Base-by-base conservation (phyloP, 164 flowering plant genomes). In the Berberis thunbergii region DNA sequence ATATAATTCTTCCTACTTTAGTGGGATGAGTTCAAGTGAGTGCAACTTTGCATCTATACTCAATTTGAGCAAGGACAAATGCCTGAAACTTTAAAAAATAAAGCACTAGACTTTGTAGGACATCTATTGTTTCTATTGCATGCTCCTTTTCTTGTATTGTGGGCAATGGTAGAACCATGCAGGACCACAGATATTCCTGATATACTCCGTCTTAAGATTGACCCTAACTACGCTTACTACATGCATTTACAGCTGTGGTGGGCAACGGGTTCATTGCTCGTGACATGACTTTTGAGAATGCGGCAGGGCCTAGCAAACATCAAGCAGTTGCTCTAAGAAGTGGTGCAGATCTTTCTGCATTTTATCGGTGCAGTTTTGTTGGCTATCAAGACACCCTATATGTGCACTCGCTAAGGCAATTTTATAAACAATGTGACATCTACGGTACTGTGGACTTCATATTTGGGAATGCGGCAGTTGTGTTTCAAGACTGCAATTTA, bases 361-460 rank as follows among this genome's bases (percentile, higher is more conserved):
- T 81, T 74, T 78, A 79, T 68, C 78, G 73, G 1, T 83, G 87
- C 72, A 80, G 86, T 69, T 81, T 85, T 68, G 70, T 77, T 0
- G 87, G 73, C 44, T 85, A 85, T 68, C 90, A 83, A 68, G 90
- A 85, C 77, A 85, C 90, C 5, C 78, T 85, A 57, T 83, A 83
- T 45, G 82, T 72, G 44, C 85, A 85, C 48, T 75, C 85, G 49
- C 77, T 78, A 13, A 80, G 87, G 1, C 90, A 85, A 65, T 83
- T 83, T 71, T 85, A 81, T 75, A 70, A 74, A 56, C 82, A 81
- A 7, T 85, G 86, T 43, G 82, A 81, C 56, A 41, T 85, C 3
- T 81, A 83, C 54, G 90, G 90, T 9, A 85, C 90, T 0, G 67
- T 85, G 6, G 90, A 85, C 61, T 85, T 83, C 82, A 77, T 85